Percentiles rank a stretch among this genome's conserved stretches.
These are phyloP conservation scores for Peterozyma toletana DNA, from an alignment of 805 yeast species.

Conservation along the genomic window DNA sequence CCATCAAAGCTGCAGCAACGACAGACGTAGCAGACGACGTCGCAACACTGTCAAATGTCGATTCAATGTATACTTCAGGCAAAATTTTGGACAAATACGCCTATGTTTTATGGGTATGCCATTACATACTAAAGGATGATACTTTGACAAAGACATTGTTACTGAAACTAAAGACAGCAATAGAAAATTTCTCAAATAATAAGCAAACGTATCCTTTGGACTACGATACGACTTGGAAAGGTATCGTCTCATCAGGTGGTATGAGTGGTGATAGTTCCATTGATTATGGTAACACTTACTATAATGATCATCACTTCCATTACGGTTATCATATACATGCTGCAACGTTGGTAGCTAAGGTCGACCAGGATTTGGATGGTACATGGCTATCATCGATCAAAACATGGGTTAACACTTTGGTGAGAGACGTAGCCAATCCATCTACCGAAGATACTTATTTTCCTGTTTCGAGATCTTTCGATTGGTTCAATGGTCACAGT, in stretches of 20 bases:
- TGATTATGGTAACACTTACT: constrained; percentile 69
- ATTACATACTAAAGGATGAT: constrained; percentile 54
- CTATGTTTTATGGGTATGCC: constrained; percentile 67
- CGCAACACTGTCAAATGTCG: constrained; percentile 33
- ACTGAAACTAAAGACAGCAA: constrained; percentile 55
- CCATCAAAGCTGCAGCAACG: constrained; percentile 24
- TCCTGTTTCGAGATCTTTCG: constrained; percentile 62
- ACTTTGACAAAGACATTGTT: constrained; percentile 44
- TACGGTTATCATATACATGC: constrained; percentile 80
- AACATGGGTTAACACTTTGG: constrained; percentile 52
- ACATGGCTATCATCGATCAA: constrained; percentile 40
- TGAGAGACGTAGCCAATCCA: constrained; percentile 68
- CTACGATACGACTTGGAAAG: constrained; percentile 77
- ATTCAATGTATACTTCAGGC: constrained; percentile 72
- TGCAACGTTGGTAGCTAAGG: constrained; percentile 70
- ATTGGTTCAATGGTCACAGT: constrained; percentile 68
- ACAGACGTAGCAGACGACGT: constrained; percentile 34
- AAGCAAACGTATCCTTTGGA: constrained; percentile 64
- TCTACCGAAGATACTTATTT: constrained; percentile 41
- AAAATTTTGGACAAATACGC: constrained; percentile 88
- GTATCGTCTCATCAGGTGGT: constrained; percentile 65
- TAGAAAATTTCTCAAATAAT: constrained; percentile 63
- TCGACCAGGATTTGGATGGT: constrained; percentile 47
- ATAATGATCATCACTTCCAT: constrained; percentile 86
- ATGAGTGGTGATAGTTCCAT: constrained; percentile 26